phyloP scores from a whole-genome alignment of 1,139 yeast genomes.

The Geotrichum phurueaensis region DNA sequence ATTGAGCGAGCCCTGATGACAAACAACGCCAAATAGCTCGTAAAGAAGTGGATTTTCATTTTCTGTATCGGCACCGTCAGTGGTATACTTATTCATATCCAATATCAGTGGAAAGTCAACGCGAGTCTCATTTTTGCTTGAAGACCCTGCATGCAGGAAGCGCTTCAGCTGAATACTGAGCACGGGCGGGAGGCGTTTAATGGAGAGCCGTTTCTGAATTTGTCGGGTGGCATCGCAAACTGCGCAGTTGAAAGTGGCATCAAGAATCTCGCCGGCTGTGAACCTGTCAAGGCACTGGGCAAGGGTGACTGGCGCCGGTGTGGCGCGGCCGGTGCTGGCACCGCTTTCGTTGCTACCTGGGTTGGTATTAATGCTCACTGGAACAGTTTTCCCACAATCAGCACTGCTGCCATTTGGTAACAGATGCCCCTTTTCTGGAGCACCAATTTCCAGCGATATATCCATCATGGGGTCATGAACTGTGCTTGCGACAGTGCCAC shows the following conservation, averaged over 20 bases:
- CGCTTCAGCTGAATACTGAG: slow-evolving; percentile 80
- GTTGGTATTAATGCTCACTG: neutral
- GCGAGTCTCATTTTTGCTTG: slow-evolving; percentile 70
- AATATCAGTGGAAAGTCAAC: slow-evolving; percentile 67
- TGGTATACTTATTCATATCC: slow-evolving; percentile 60
- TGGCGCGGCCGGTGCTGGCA: neutral
- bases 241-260: slow-evolving; percentile 64
- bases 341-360: neutral
- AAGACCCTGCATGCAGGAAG: slow-evolving; percentile 69
- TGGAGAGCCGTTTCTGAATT: slow-evolving; percentile 65
- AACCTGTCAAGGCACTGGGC: slow-evolving; percentile 68
- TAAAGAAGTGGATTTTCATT: slow-evolving; percentile 41
- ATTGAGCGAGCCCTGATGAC: slow-evolving; percentile 87
- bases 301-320: slow-evolving; percentile 31
- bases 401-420: neutral
- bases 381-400: slow-evolving; percentile 8
- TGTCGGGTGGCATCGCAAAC: slow-evolving; percentile 55
- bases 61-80: slow-evolving; percentile 21
- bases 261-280: slow-evolving; percentile 71
- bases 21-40: slow-evolving; percentile 78
- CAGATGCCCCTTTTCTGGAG: neutral
- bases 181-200: slow-evolving; percentile 68
- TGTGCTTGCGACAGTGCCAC: slow-evolving; percentile 59
- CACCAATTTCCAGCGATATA: slow-evolving; percentile 58
- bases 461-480: slow-evolving; percentile 82